Percentiles rank a stretch among this genome's conserved stretches.
Conservation (phyloP, 345 rosid genomes). For the Salix purpurea region DNA sequence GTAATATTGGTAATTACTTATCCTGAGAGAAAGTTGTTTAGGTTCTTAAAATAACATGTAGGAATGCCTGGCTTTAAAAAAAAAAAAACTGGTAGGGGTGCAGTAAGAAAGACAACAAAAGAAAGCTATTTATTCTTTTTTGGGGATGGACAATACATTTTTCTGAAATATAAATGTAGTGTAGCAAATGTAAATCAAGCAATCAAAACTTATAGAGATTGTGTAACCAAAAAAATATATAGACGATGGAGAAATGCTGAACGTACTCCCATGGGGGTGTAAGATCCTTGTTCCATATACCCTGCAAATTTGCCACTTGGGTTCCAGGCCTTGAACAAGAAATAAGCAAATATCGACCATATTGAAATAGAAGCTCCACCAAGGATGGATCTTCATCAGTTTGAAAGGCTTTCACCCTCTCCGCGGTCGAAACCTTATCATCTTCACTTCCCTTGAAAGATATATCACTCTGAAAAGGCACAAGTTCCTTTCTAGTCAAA, state of each 20-base stretch:
- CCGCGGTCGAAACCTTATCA: constrained; percentile 49
- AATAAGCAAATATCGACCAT: constrained; percentile 80
- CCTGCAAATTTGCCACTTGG: constrained; percentile 89
- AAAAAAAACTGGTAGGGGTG: no score
- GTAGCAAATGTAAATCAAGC: no score
- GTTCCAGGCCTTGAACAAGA: constrained; percentile 90
- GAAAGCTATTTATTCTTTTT: no score
- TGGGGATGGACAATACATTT: no score
- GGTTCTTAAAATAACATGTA: background rate
- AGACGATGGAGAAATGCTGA: background rate
- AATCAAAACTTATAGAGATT: no score
- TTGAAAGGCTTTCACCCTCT: constrained; percentile 70
- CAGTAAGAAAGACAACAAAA: no score
- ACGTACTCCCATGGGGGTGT: constrained; percentile 91
- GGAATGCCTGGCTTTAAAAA: background rate
- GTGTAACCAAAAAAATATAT: no score
- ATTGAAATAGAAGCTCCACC: constrained; percentile 82
- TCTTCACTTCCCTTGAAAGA: constrained; percentile 8
- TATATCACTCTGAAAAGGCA: background rate
- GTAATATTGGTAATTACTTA: background rate
- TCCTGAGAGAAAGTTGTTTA: background rate
- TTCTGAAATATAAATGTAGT: no score
- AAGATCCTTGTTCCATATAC: constrained; percentile 85
- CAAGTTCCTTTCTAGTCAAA: constrained; percentile 9
- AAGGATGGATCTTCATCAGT: constrained; percentile 76